These are phyloP conservation scores for Rhodomyrtus psidioides DNA, from an alignment of 441 rosid species.

Conservation along the genomic window DNA sequence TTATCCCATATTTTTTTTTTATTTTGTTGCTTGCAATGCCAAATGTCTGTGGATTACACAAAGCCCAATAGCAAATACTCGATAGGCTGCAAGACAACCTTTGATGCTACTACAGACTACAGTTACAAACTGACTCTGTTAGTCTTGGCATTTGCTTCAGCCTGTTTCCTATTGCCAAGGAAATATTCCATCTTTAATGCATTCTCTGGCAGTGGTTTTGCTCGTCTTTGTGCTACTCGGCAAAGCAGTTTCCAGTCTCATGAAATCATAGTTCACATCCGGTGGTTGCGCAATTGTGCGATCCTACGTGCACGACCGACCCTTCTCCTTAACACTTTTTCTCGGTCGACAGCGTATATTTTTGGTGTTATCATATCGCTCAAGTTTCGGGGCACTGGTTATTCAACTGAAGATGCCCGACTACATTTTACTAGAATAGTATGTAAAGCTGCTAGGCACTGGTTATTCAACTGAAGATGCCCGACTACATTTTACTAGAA, in stretches of 20 bases:
- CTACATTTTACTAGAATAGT: neutral
- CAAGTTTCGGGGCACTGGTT: neutral
- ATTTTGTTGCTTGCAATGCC: neutral
- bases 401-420: neutral
- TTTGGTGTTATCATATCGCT: neutral
- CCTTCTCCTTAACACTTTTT: neutral
- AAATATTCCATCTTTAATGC: neutral
- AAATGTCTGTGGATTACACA: neutral
- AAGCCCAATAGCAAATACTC: neutral
- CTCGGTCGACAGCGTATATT: neutral
- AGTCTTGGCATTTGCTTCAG: neutral
- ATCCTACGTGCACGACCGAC: neutral
- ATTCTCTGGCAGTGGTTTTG: neutral
- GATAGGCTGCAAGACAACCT: neutral
- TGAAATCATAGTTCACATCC: neutral
- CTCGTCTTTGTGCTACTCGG: neutral
- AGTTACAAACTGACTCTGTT: neutral
- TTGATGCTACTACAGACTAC: neutral
- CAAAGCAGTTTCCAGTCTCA: neutral
- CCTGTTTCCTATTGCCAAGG: neutral
- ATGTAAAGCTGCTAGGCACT: neutral
- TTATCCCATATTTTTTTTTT: neutral
- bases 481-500: neutral
- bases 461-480: neutral
- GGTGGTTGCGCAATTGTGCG: neutral